Percentiles rank a stretch among this genome's conserved stretches.
phyloP scores from a whole-genome alignment of 2,329 filamentous ascomycete genomes.

The Rosellinia necatrix region DNA sequence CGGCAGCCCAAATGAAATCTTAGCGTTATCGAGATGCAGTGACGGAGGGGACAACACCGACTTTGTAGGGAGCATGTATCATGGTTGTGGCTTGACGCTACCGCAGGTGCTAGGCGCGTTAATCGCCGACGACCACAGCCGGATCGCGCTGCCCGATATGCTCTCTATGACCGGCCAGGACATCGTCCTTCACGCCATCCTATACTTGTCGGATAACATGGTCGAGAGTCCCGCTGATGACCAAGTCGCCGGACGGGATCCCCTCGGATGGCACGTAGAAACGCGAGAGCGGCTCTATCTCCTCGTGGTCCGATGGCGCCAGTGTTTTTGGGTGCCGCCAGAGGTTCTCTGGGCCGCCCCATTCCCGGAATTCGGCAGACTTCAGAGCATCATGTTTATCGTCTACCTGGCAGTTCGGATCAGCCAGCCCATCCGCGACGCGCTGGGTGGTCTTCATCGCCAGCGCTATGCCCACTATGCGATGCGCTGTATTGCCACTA shows the following conservation, averaged over 20 bases:
- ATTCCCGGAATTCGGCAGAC: conserved; percentile 15
- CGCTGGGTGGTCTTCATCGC: neutral
- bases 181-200: conserved; percentile 15
- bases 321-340: conserved; percentile 21
- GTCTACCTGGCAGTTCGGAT: conserved; percentile 15
- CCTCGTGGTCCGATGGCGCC: conserved; percentile 16
- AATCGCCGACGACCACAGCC: conserved; percentile 8
- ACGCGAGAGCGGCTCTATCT: conserved; percentile 18
- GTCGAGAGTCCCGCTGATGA: neutral
- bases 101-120: conserved; percentile 7
- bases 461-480: conserved; percentile 5
- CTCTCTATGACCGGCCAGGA: conserved; percentile 12
- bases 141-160: conserved; percentile 2
- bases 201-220: conserved; percentile 14
- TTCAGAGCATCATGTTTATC: conserved; percentile 15
- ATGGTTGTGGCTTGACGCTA: neutral
- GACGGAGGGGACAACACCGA: neutral
- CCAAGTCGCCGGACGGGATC: neutral
- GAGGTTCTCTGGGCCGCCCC: conserved; percentile 13
- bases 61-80: neutral
- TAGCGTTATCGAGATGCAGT: neutral
- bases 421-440: conserved; percentile 5
- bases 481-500: conserved; percentile 13
- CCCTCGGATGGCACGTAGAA: conserved; percentile 13
- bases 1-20: conserved; percentile 4